Base-by-base conservation (phyloP, 768 basidiomycete species). In the Calocybe gangraenosa region DNA sequence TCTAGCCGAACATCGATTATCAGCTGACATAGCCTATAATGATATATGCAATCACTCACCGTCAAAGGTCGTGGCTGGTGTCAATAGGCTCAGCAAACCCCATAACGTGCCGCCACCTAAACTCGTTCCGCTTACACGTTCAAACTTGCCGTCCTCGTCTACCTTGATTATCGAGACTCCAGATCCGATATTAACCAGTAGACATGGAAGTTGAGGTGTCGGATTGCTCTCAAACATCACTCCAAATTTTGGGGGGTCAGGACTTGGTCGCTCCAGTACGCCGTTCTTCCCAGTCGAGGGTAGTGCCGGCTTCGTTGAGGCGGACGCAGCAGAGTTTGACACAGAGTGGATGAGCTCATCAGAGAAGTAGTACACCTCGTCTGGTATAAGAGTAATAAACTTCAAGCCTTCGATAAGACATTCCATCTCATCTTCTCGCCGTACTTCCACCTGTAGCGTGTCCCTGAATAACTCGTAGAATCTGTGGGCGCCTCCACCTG, bases 311-410 rank as follows among this genome's bases (percentile, higher is more conserved):
- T 54, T 54, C n/a, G 37, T 42, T 50, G 37, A 19, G 41, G 40
- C 17, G 44, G 43, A 38, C 40, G 45, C 20, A 36, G 52, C 32
- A 21, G 38, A 47, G 52, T 54, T 52, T 51, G 58, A 50, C 46
- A 74, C 74, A 31, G 73, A 71, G 60, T 88, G 87, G 44, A 97
- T 94, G 56, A 97, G 81, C 67, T 97, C 89, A 66, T 99, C 95
- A 43, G 93, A 96, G 69, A 97, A 98, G 75, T 85, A 97, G 69
- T 98, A 99, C 21, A 91, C 95, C 68, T 99, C 96, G 66, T 92
- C 84, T 25, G 95, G 95, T 49, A 99, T 94, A 63, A 88, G 83
- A 28, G 87, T 87, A 64, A 98, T 87, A 68, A 99, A 99, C 65
- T 91, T 88, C 61, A 99, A 74, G 21, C 96, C 96, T 56, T 92